These are phyloP conservation scores for Wickerhamiella azymoides DNA, from an alignment of 805 yeast genomes.

Conservation along the genomic window DNA sequence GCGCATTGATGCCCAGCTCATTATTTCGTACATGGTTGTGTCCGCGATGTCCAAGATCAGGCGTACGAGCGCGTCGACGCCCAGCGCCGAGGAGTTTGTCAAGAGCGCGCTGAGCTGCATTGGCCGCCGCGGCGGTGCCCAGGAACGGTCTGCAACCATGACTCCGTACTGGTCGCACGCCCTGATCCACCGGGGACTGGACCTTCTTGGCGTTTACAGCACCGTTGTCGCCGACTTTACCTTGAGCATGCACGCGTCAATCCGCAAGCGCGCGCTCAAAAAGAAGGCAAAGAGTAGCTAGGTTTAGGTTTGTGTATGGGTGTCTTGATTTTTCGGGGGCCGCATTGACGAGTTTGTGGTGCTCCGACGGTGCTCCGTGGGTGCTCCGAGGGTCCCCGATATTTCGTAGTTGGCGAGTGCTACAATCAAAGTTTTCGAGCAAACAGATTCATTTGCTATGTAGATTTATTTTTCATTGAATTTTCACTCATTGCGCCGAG, in stretches of 20 bases:
- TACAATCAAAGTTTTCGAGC: too few species aligned
- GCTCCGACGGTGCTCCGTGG: too few species aligned
- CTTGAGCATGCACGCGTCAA: slow-evolving; percentile 60
- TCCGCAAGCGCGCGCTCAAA: slow-evolving; percentile 69
- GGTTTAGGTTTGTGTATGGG: background rate
- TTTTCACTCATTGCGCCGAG: too few species aligned
- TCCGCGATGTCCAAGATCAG: slow-evolving; percentile 92
- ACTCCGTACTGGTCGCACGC: slow-evolving; percentile 96
- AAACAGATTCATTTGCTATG: too few species aligned
- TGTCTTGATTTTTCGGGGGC: too few species aligned
- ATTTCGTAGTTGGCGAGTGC: too few species aligned
- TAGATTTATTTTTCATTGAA: too few species aligned
- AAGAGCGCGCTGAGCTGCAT: slow-evolving; percentile 48
- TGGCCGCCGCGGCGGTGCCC: slow-evolving; percentile 87
- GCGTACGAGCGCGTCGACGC: slow-evolving; percentile 59
- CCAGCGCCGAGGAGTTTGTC: slow-evolving; percentile 72
- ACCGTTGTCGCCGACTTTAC: slow-evolving; percentile 55
- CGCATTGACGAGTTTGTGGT: too few species aligned
- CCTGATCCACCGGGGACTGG: slow-evolving; percentile 67
- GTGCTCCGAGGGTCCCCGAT: too few species aligned
- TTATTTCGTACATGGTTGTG: slow-evolving; percentile 78
- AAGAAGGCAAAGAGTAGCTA: slow-evolving; percentile 36
- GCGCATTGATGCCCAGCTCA: slow-evolving; percentile 73
- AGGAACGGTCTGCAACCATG: slow-evolving; percentile 68
- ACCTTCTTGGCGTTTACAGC: slow-evolving; percentile 70